Conservation (phyloP, 2,329 filamentous ascomycete genomes). For the Alternaria conjuncta region DNA sequence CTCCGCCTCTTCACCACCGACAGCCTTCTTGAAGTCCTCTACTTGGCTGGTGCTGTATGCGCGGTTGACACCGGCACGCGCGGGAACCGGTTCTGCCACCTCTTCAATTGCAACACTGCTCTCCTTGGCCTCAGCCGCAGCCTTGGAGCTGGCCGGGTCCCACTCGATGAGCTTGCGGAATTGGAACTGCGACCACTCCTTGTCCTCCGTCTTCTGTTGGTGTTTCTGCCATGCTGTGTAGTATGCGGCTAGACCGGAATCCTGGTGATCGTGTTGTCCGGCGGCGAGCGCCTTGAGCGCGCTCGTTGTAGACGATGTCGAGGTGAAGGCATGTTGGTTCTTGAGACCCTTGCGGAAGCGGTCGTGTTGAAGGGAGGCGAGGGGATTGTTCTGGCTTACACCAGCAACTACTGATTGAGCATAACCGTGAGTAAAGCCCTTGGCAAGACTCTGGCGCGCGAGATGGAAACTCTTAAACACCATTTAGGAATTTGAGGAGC, state of each 20-base stretch:
- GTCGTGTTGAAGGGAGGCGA: slow-evolving; percentile 58
- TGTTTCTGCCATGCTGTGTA: slow-evolving; percentile 88
- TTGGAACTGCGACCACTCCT: slow-evolving; percentile 91
- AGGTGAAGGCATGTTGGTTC: slow-evolving; percentile 78
- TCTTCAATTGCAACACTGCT: slow-evolving; percentile 40
- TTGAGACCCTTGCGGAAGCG: slow-evolving; percentile 60
- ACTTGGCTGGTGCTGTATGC: slow-evolving; percentile 63
- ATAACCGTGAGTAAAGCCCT: slow-evolving; percentile 97
- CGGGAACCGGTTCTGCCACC: slow-evolving; percentile 33
- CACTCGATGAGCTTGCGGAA: slow-evolving; percentile 89
- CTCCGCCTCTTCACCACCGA: slow-evolving; percentile 55
- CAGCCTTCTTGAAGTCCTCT: slow-evolving; percentile 65
- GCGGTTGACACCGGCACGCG: slow-evolving; percentile 50
- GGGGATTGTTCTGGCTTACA: slow-evolving; percentile 65
- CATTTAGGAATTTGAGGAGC: slow-evolving; percentile 83
- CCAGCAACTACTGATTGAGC: slow-evolving; percentile 97
- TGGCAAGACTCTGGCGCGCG: slow-evolving; percentile 96
- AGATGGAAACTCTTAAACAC: slow-evolving; percentile 75
- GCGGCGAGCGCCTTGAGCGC: slow-evolving; percentile 43
- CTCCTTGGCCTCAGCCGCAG: slow-evolving; percentile 48
- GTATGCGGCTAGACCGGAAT: slow-evolving; percentile 79
- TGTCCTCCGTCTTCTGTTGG: slow-evolving; percentile 68
- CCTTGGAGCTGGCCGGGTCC: slow-evolving; percentile 64
- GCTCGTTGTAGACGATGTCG: slow-evolving; percentile 43
- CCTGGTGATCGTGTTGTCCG: slow-evolving; percentile 42